phyloP scores from a whole-genome alignment of 108 stramenopile genomes.

The Stephanodiscus minutulus region DNA sequence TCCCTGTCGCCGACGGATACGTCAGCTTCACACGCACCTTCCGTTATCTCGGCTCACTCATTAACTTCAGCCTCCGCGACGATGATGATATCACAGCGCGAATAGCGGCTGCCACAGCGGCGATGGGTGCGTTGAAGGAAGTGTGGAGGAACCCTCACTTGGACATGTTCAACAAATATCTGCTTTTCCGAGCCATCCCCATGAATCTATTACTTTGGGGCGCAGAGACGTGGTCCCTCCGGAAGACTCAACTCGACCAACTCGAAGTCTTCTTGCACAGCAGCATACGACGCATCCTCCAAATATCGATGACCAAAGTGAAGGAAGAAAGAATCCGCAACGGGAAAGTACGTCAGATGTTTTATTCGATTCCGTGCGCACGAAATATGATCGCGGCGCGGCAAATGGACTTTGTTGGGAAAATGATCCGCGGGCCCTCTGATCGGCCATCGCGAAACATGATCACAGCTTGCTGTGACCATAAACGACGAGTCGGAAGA shows the following conservation, averaged over 20 bases:
- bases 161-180: not conserved
- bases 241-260: not conserved
- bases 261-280: not conserved
- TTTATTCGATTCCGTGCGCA: not conserved
- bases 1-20: too few relatives aligned
- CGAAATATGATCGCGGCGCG: not conserved
- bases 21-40: too few relatives aligned
- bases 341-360: not conserved
- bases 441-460: too few relatives aligned
- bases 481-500: too few relatives aligned
- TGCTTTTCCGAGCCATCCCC: constrained; percentile 14
- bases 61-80: too few relatives aligned
- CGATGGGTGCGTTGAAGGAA: not conserved
- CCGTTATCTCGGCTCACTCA: too few relatives aligned
- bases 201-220: constrained; percentile 14
- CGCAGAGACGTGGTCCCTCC: constrained; percentile 2
- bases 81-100: too few relatives aligned
- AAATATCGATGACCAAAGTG: not conserved
- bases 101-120: not conserved
- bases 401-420: not conserved
- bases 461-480: too few relatives aligned
- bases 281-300: not conserved
- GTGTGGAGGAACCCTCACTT: not conserved
- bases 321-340: not conserved
- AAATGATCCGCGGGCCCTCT: not conserved